Evolutionary conservation across 2,329 filamentous ascomycete genomes (phyloP).

Genomic region (Phaeosphaeriaceae sp.): DNA sequence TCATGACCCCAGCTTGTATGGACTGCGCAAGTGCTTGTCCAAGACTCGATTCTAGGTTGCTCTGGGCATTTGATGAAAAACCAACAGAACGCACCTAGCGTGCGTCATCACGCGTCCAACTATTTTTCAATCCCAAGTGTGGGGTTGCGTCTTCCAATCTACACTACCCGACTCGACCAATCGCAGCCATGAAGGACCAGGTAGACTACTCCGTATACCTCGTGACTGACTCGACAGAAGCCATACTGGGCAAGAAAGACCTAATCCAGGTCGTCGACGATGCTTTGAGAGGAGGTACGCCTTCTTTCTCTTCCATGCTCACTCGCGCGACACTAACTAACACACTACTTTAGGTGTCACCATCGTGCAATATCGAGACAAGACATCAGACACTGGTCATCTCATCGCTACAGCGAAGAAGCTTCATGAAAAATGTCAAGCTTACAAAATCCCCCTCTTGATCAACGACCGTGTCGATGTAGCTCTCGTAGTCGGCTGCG

Average conservation of each 20-base stretch:
- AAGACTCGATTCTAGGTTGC: background rate
- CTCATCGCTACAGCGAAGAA: conserved; percentile 74
- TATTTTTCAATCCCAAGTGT: conserved; percentile 1
- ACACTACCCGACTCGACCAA: conserved; percentile 19
- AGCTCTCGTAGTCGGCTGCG: conserved; percentile 81
- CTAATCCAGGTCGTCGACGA: conserved; percentile 77
- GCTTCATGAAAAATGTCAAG: conserved; percentile 75
- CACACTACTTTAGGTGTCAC: conserved; percentile 65
- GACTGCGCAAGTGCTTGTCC: background rate
- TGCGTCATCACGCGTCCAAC: conserved; percentile 4
- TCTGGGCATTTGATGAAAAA: background rate
- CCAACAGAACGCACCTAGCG: conserved; percentile 1
- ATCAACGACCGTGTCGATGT: conserved; percentile 96
- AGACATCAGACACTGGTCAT: conserved; percentile 75
- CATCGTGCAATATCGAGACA: conserved; percentile 90
- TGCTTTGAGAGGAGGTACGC: conserved; percentile 74
- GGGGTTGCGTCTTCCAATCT: background rate
- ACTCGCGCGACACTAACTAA: background rate
- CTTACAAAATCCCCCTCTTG: conserved; percentile 77
- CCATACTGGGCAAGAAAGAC: conserved; percentile 76
- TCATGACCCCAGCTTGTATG: background rate
- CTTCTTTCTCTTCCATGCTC: background rate
- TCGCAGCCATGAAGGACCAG: conserved; percentile 48
- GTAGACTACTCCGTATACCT: conserved; percentile 86
- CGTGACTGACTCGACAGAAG: conserved; percentile 90